A percentile compares a stretch with the other conserved stretches of the same genome.
Conservation (phyloP, 176 grass and related monocot genomes). For the Zoysia pacifica region DNA sequence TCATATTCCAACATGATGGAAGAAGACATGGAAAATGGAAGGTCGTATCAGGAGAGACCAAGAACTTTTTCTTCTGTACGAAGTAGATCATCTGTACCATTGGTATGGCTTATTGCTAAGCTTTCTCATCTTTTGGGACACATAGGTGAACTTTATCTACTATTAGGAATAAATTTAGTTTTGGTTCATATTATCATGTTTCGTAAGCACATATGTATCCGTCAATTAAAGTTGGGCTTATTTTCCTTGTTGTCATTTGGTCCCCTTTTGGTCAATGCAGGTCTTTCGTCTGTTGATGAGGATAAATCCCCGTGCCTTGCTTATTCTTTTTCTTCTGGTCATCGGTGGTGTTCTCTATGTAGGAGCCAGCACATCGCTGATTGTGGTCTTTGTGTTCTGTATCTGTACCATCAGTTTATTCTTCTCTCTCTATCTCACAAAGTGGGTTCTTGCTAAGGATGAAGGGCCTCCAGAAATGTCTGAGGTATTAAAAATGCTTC, state of each 20-base stretch:
- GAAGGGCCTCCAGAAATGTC: conserved; percentile 98
- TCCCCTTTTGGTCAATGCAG: conserved; percentile 50
- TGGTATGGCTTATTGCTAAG: conserved; percentile 52
- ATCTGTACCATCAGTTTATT: conserved; percentile 92
- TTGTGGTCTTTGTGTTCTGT: conserved; percentile 93
- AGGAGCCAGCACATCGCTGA: conserved; percentile 88
- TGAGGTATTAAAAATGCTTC: conserved; percentile 58
- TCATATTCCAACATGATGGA: conserved; percentile 87
- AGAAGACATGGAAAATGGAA: conserved; percentile 84
- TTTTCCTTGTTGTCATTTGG: conserved; percentile 1
- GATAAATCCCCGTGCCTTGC: conserved; percentile 84
- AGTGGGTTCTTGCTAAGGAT: conserved; percentile 99
- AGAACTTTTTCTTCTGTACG: conserved; percentile 82
- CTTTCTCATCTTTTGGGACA: conserved; percentile 21
- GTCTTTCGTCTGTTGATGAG: conserved; percentile 76
- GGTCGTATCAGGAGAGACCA: conserved; percentile 65
- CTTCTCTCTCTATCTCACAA: conserved; percentile 92
- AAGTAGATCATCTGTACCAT: conserved; percentile 73
- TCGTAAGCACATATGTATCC: neutral
- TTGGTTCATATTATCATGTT: neutral
- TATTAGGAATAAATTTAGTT: conserved; percentile 19
- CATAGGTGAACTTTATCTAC: neutral
- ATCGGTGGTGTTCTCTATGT: conserved; percentile 83
- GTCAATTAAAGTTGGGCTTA: neutral
- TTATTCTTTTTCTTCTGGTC: conserved; percentile 64